Evolutionary conservation across 768 basidiomycete species (phyloP).

Genomic region (Clitopilus hobsonii): DNA sequence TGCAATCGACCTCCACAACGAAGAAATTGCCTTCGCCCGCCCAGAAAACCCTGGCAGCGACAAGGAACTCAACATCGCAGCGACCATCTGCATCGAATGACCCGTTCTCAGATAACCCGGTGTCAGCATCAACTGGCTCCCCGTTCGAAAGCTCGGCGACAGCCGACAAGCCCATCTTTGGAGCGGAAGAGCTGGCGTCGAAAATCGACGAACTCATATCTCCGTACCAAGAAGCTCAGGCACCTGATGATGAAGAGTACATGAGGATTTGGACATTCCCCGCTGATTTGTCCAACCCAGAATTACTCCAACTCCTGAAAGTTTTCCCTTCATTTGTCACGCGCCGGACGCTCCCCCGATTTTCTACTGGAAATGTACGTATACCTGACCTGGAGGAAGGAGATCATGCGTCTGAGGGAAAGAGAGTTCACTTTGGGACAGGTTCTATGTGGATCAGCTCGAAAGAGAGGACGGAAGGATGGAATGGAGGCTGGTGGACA

Average conservation of each 20-base stretch:
- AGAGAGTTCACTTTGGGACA: slow-evolving; percentile 71
- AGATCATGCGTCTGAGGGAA: slow-evolving; percentile 47
- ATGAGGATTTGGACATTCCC: slow-evolving; percentile 81
- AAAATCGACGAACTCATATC: slow-evolving; percentile 18
- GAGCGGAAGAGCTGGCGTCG: neutral
- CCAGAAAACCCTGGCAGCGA: slow-evolving; percentile 35
- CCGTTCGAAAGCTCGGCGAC: neutral
- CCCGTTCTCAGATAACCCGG: slow-evolving; percentile 73
- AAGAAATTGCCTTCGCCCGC: slow-evolving; percentile 45
- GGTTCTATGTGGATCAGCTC: slow-evolving; percentile 77
- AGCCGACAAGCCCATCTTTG: neutral
- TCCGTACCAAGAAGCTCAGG: slow-evolving; percentile 23
- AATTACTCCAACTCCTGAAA: slow-evolving; percentile 60
- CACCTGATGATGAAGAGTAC: slow-evolving; percentile 35
- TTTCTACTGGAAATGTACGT: slow-evolving; percentile 40
- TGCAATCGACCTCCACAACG: slow-evolving; percentile 54
- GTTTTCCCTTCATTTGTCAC: slow-evolving; percentile 79
- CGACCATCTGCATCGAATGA: slow-evolving; percentile 74
- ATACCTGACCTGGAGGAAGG: slow-evolving; percentile 67
- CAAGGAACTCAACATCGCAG: slow-evolving; percentile 46
- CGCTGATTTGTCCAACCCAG: slow-evolving; percentile 69
- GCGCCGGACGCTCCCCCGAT: slow-evolving; percentile 66
- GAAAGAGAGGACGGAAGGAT: slow-evolving; percentile 55
- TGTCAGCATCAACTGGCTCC: neutral
- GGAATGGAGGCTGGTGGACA: slow-evolving; percentile 78